Evolutionary conservation across 2,329 filamentous ascomycete genomes (phyloP).

Genomic region (Penicillium rolfsii): DNA sequence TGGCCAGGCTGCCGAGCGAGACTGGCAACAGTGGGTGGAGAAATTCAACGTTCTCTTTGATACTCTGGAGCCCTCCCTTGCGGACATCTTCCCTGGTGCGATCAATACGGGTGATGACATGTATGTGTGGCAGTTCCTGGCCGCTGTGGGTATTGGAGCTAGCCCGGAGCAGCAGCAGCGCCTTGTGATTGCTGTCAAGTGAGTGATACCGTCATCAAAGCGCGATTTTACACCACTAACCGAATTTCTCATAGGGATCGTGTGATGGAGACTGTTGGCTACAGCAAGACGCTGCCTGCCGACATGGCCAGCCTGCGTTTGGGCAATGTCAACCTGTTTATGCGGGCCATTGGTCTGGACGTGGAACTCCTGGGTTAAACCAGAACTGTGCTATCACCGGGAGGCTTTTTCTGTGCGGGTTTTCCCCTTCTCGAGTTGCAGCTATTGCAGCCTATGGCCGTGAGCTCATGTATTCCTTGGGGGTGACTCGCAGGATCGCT

Average conservation of each 20-base stretch:
- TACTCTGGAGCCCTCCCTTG: conserved; percentile 78
- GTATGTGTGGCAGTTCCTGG: conserved; percentile 97
- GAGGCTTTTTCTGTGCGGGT: neutral
- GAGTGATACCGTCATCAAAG: conserved; percentile 32
- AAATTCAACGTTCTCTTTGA: conserved; percentile 89
- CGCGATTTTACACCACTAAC: conserved; percentile 20
- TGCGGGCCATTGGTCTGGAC: conserved; percentile 97
- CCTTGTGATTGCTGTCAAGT: conserved; percentile 90
- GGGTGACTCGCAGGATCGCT: neutral
- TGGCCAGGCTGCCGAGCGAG: conserved; percentile 67
- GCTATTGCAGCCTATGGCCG: neutral
- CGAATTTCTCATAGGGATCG: conserved; percentile 62
- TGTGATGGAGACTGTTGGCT: conserved; percentile 89
- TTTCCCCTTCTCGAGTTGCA: neutral
- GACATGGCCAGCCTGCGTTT: conserved; percentile 83
- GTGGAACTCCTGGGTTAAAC: conserved; percentile 72
- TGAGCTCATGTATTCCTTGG: neutral
- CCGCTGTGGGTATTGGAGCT: conserved; percentile 90
- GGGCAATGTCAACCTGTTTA: conserved; percentile 94
- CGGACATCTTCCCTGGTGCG: conserved; percentile 86
- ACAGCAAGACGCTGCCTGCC: conserved; percentile 85
- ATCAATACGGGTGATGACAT: conserved; percentile 89
- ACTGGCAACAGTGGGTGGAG: conserved; percentile 80
- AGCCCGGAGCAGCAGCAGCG: conserved; percentile 93
- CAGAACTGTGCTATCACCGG: neutral